Base-by-base conservation (phyloP, 148 eudicot species). In the Arbutus unedo region DNA sequence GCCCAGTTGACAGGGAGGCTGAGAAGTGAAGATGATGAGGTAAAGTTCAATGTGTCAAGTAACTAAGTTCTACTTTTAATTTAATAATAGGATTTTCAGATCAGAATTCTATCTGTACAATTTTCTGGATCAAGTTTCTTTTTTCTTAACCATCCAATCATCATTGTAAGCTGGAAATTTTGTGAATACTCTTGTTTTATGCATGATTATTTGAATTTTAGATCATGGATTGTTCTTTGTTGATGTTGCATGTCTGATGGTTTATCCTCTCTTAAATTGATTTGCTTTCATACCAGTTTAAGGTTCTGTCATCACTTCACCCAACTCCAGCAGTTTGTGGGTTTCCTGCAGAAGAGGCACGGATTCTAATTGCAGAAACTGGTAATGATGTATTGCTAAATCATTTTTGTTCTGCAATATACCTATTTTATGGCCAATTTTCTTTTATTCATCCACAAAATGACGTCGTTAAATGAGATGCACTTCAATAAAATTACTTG, bases 301-400 rank as follows among this genome's bases (percentile, higher is more conserved):
- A 94, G 74, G 86, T 96, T 83, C 88, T 96, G 88, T 91, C 97
- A 74, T 89, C 92, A 54, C 95, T 96, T 71, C 98, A 96, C 81
- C 99, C 99, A 74, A 96, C 90, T 82, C 99, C 99, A 85, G 99
- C 99, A 82, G 99, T 96, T 67, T 96, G 98, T 86, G 99, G 99
- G 60, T 93, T 87, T 80, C 99, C 99, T 43, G 85, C 93, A 10
- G 95, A 96, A 81, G 98, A 93, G 67, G 97, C 99, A 49, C 90
- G 98, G 9, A 81, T 87, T 74, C 88, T 96, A 45, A 96, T 96
- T 84, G 90, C 95, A 74, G 94, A 96, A 87, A 96, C 93, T 77
- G 99, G 99, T 96, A 90, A 10, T 19, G 67, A 9, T 84, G 11
- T 49, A 73, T 38, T 15, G 14, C 70, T n/a, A 53, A 25, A 66